Percentiles rank a stretch among this genome's conserved stretches.
phyloP scores from a whole-genome alignment of 371 early-diverging fungal genomes.

The Syncephalis plumigaleata region DNA sequence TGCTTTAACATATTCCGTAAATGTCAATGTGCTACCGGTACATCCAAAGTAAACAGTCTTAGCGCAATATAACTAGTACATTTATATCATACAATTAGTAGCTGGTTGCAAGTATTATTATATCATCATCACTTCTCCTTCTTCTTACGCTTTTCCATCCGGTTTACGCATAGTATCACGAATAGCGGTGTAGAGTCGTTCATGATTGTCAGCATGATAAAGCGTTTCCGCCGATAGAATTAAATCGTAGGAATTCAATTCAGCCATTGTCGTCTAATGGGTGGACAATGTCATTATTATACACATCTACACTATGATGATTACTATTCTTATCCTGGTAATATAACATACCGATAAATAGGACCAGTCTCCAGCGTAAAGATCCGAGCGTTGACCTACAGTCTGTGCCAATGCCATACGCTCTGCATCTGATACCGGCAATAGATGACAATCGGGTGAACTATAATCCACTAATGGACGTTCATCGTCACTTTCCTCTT shows the following conservation, averaged over 20 bases:
- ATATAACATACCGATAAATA: constrained; percentile 16
- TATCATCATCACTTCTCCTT: too few relatives aligned
- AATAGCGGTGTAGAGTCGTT: constrained; percentile 38
- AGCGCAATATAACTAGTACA: constrained; percentile 65
- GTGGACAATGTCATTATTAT: too few relatives aligned
- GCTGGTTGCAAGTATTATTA: too few relatives aligned
- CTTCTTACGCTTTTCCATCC: constrained; percentile 49
- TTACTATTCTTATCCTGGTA: too few relatives aligned
- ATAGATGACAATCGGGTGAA: neutral
- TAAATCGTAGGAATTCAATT: constrained; percentile 39
- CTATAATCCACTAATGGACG: constrained; percentile 5
- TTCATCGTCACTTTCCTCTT: constrained; percentile 6
- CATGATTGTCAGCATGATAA: constrained; percentile 50
- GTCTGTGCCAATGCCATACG: constrained; percentile 3
- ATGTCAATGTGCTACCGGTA: constrained; percentile 53
- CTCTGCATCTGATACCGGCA: constrained; percentile 5
- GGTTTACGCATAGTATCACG: constrained; percentile 38
- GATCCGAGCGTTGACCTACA: neutral
- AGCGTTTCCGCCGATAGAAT: constrained; percentile 90
- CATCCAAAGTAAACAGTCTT: constrained; percentile 90
- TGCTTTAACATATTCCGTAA: constrained; percentile 36
- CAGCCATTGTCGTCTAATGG: too few relatives aligned
- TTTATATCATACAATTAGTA: too few relatives aligned
- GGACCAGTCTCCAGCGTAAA: neutral
- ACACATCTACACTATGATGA: too few relatives aligned